Conservation (phyloP, 352 stramenopile genomes). For the Pythium scleroteichum region DNA sequence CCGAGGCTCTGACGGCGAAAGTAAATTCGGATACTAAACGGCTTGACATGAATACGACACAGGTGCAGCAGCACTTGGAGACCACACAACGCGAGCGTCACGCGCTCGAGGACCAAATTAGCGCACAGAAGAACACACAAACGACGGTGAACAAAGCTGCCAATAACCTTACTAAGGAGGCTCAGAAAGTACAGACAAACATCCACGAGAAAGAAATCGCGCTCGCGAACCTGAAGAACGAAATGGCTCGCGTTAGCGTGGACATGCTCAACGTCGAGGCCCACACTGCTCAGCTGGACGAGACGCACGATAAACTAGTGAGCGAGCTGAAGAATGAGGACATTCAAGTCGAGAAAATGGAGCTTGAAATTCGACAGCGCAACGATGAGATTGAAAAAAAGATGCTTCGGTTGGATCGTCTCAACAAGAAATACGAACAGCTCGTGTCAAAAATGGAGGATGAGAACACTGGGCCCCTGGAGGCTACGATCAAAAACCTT, state of each 20-base stretch:
- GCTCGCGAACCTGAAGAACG: constrained; percentile 87
- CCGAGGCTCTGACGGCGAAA: constrained; percentile 77
- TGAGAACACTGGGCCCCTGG: constrained; percentile 92
- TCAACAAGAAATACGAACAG: constrained; percentile 96
- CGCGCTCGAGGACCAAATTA: constrained; percentile 85
- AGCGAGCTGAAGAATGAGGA: constrained; percentile 89
- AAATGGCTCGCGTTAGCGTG: constrained; percentile 91
- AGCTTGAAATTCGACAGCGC: constrained; percentile 93
- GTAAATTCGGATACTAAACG: constrained; percentile 61
- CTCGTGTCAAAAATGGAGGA: constrained; percentile 88
- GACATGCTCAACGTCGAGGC: constrained; percentile 92
- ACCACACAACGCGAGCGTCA: constrained; percentile 88
- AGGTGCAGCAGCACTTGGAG: constrained; percentile 76
- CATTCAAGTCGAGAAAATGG: constrained; percentile 87
- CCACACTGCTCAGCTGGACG: constrained; percentile 85
- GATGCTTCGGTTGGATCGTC: constrained; percentile 89
- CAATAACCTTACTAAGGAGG: constrained; percentile 89
- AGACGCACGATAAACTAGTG: constrained; percentile 79
- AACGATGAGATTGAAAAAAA: constrained; percentile 98
- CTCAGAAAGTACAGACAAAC: constrained; percentile 59
- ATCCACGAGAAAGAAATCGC: constrained; percentile 92
- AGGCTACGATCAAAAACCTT: constrained; percentile 93
- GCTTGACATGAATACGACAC: constrained; percentile 67
- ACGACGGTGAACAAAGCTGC: constrained; percentile 91
- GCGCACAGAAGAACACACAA: constrained; percentile 80